phyloP scores from a whole-genome alignment of 495 filamentous ascomycete genomes.

The Platismatia glauca region DNA sequence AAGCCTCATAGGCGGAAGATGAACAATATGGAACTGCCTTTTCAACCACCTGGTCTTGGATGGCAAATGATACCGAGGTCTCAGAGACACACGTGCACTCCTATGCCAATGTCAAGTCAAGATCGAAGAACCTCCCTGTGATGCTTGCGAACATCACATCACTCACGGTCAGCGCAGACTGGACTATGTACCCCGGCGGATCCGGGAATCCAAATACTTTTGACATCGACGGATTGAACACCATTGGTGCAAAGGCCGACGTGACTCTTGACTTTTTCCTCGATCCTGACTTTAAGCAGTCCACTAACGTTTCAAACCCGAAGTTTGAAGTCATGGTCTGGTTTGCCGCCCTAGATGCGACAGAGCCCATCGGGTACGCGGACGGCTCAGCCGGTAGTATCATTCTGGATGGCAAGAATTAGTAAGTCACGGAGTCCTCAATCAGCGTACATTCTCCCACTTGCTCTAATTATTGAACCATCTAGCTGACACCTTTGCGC shows the following conservation, averaged over 20 bases:
- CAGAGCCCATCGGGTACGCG: conserved; percentile 29
- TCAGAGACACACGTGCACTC: not conserved
- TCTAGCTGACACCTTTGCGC: not conserved
- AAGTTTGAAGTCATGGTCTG: conserved; percentile 40
- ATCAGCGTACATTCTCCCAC: too few species aligned
- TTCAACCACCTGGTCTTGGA: not conserved
- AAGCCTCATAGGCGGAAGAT: not conserved
- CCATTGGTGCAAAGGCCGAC: conserved; percentile 29
- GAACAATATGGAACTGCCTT: not conserved
- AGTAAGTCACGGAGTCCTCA: not conserved
- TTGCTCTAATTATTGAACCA: not conserved
- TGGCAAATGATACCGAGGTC: not conserved
- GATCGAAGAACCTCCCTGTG: not conserved
- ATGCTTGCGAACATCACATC: not conserved
- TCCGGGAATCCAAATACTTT: not conserved
- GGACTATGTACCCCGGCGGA: not conserved
- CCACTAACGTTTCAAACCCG: conserved; percentile 27
- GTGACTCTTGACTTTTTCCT: conserved; percentile 43
- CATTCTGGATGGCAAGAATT: not conserved
- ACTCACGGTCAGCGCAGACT: not conserved
- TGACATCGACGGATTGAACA: conserved; percentile 15
- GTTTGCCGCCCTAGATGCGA: conserved; percentile 30
- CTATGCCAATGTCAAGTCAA: not conserved
- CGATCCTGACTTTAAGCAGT: conserved; percentile 26
- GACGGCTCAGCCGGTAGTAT: not conserved